Conservation (phyloP, 78 protist species). For the Capsaspora owczarzaki region DNA sequence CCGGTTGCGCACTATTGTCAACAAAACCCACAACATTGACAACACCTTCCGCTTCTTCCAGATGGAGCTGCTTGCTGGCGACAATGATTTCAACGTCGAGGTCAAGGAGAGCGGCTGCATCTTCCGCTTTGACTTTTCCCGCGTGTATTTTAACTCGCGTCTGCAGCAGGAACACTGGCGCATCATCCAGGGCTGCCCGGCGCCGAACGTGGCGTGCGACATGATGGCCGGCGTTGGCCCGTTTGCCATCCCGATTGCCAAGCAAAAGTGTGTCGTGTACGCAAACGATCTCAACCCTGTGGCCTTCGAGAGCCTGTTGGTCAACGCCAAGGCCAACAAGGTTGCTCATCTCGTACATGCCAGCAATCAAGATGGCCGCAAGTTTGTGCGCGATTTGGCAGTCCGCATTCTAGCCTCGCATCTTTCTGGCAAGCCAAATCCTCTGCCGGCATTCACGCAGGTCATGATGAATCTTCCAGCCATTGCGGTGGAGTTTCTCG, state of each 20-base stretch:
- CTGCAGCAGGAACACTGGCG: constrained; percentile 77
- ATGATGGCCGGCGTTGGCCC: constrained; percentile 95
- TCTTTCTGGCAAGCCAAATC: not conserved
- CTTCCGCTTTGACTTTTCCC: constrained; percentile 71
- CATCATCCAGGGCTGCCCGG: constrained; percentile 34
- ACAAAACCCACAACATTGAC: constrained; percentile 70
- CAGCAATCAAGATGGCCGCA: constrained; percentile 43
- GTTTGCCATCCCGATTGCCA: constrained; percentile 87
- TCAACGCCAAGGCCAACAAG: constrained; percentile 56
- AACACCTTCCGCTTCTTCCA: constrained; percentile 78
- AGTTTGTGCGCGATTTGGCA: constrained; percentile 32
- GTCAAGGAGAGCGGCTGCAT: constrained; percentile 69
- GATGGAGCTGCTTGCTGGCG: constrained; percentile 90
- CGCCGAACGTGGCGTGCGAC: constrained; percentile 51
- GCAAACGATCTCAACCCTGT: constrained; percentile 94
- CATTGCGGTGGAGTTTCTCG: constrained; percentile 67
- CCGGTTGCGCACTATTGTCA: constrained; percentile 77
- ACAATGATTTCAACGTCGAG: constrained; percentile 29
- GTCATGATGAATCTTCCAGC: constrained; percentile 88
- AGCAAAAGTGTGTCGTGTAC: constrained; percentile 44
- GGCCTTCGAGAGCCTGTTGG: constrained; percentile 39
- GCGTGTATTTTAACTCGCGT: constrained; percentile 94
- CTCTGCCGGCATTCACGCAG: constrained; percentile 33
- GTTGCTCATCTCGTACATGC: not conserved
- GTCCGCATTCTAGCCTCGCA: not conserved